phyloP scores from a whole-genome alignment of 2,329 filamentous ascomycete genomes.

The Pochonia chlamydosporia region DNA sequence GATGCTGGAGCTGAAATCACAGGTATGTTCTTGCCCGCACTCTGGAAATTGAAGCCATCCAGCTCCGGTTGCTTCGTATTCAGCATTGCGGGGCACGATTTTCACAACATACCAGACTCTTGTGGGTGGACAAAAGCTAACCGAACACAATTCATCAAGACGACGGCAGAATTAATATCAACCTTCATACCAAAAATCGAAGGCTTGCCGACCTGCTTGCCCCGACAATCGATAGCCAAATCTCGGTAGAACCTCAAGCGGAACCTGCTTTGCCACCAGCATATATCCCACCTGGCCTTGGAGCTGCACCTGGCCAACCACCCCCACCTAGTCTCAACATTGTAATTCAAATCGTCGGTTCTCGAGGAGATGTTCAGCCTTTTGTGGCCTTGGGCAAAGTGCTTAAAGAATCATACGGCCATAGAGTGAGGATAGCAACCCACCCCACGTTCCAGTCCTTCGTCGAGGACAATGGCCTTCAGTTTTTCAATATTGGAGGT shows the following conservation, averaged over 20 bases:
- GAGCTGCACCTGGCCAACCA: slow-evolving; percentile 53
- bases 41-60: not conserved
- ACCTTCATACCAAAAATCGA: slow-evolving; percentile 65
- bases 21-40: slow-evolving; percentile 26
- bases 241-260: slow-evolving; percentile 43
- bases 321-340: slow-evolving; percentile 59
- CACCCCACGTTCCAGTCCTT: slow-evolving; percentile 64
- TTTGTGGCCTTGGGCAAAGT: slow-evolving; percentile 65
- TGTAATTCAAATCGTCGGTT: slow-evolving; percentile 71
- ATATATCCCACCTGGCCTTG: slow-evolving; percentile 69
- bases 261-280: slow-evolving; percentile 51
- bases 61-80: not conserved
- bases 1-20: slow-evolving; percentile 56
- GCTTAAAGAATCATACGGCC: slow-evolving; percentile 58
- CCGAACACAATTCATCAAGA: slow-evolving; percentile 32
- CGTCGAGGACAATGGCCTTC: slow-evolving; percentile 63
- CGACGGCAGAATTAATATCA: slow-evolving; percentile 75
- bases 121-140: not conserved
- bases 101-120: not conserved
- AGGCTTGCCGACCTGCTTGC: slow-evolving; percentile 62
- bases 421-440: slow-evolving; percentile 69
- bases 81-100: not conserved
- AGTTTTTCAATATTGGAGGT: slow-evolving; percentile 73
- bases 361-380: slow-evolving; percentile 69
- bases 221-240: slow-evolving; percentile 54